Evolutionary conservation across 768 basidiomycete species (phyloP), one percentile per base, ranked within the genome.

Genomic region (Suillus variegatus): DNA sequence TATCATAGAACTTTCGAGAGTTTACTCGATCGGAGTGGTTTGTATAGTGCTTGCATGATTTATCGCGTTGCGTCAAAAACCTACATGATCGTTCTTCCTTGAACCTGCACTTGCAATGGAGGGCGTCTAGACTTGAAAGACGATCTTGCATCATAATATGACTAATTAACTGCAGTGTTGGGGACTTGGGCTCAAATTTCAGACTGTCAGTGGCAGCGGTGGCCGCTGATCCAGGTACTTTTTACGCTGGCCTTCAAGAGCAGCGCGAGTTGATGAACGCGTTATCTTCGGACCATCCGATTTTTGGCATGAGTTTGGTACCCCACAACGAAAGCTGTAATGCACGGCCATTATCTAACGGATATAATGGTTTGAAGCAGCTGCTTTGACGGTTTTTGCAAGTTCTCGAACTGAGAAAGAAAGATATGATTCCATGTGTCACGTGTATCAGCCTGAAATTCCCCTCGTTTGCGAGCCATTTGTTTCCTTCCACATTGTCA

Each of bases 1-100:
- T 55, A 55, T 36, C 54, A 55, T 55, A 55, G 20, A 12, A 55
- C 54, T n/a, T 55, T n/a, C 32, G 49, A 51, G 54, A 55, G 20
- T 55, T 55, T 13, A 55, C 36, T 36, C 54, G 10, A 55, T 55
- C 12, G 35, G 13, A 35, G 6, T 36, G 54, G 54, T 55, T 36
- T 55, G 54, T 55, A 55, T 13, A 55, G 35, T 35, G 20, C 12
- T 55, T 55, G 54, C 35, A 36, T 55, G 35, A 55, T 55, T 20
- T 55, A 55, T 55, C 12, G 35, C 12, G 54, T 36, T 35, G 54
- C 35, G 36, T 55, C 20, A 36, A 38, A n/a, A 10, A 36, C 54
- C 20, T 55, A 12, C 12, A 36, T 36, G 32, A 36, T 35, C 35
- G 12, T 36, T 12, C 6, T 12, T 36, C 35, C 54, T 55, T 55